Evolutionary conservation across 192 early-diverging fungal genomes (phyloP).

Genomic region (Podila minutissima): DNA sequence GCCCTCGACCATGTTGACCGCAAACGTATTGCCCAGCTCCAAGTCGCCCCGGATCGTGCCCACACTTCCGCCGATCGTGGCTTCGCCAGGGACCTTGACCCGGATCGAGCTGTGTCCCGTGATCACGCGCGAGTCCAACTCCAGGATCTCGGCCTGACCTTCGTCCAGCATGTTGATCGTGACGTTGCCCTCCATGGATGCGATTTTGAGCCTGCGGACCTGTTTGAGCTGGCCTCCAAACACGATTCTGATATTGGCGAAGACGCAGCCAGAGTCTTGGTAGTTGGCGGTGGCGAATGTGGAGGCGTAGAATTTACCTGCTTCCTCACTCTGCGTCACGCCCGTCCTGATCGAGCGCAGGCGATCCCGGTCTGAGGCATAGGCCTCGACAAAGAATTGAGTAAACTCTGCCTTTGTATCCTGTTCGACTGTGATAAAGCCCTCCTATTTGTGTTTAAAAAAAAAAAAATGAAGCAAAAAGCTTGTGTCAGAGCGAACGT

Average conservation of each 20-base stretch:
- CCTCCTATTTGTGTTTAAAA: not conserved
- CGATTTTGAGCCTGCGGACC: not conserved
- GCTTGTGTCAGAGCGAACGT: too few species aligned
- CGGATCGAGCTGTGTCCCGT: constrained; percentile 12
- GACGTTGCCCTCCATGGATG: constrained; percentile 7
- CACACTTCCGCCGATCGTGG: not conserved
- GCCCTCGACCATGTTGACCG: constrained; percentile 13
- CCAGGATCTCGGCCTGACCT: not conserved
- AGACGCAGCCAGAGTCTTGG: constrained; percentile 1
- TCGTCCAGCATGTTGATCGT: not conserved
- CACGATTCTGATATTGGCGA: not conserved
- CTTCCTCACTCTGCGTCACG: not conserved
- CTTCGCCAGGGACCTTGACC: not conserved
- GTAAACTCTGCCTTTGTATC: not conserved
- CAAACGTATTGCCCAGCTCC: constrained; percentile 5
- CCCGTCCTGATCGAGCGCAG: not conserved
- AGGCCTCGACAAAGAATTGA: not conserved
- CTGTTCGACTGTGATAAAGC: constrained; percentile 14
- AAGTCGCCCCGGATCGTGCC: constrained; percentile 10
- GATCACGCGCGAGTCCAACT: constrained; percentile 8
- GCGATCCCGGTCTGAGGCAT: constrained; percentile 5
- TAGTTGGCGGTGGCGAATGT: not conserved
- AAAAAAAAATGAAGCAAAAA: too few species aligned
- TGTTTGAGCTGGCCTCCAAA: not conserved
- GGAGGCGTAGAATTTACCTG: not conserved